Evolutionary conservation across 768 basidiomycete genomes (phyloP), one percentile per base, ranked within the genome.

Genomic region (Pisolithus albus): DNA sequence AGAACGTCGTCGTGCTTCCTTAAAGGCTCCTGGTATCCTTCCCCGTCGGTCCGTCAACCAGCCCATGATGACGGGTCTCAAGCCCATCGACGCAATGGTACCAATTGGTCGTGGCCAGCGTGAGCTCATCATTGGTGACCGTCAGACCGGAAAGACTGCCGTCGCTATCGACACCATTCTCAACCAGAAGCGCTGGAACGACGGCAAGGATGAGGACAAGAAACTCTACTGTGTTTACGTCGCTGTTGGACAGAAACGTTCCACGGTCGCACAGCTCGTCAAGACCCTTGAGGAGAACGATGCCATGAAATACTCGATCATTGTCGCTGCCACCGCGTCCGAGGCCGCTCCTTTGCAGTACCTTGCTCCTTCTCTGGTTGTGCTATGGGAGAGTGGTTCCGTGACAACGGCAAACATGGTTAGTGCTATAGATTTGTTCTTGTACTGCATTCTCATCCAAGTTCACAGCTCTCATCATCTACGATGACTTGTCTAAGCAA

Each of bases 301-400:
- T 63, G 95, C 96, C 56, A 88, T 99, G 87, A 99, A 99, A 79
- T 99, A 99, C 80, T 82, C 93, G 52, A 95, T 99, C 77, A 92
- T 99, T 61, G 96, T 99, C 64, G 96, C 96, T 62, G 96, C 96
- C 61, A 99, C 96, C 53, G 96, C 96, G 52, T 97, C 94, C 24
- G 96, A 99, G 78, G 96, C 96, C 64, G 96, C 96, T 61, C 96
- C 96, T 61, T 81, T 99, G 52, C 96, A 99, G 71, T 99, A 97
- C 77, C 89, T 99, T 63, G 96, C 96, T 64, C 96, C 61, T 99
- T 99, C 92, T 95, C 96, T 61, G 96, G 96, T 58, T 95, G 92
- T 74, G 96, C 96, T 65, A 99, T 99, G 93, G 96, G 96, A 71
- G 96, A 99, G 77, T 99, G 95, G 95, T 99, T 99, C 96, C 90